phyloP scores from a whole-genome alignment of 1,139 yeast genomes.

The Diutina siamensis region DNA sequence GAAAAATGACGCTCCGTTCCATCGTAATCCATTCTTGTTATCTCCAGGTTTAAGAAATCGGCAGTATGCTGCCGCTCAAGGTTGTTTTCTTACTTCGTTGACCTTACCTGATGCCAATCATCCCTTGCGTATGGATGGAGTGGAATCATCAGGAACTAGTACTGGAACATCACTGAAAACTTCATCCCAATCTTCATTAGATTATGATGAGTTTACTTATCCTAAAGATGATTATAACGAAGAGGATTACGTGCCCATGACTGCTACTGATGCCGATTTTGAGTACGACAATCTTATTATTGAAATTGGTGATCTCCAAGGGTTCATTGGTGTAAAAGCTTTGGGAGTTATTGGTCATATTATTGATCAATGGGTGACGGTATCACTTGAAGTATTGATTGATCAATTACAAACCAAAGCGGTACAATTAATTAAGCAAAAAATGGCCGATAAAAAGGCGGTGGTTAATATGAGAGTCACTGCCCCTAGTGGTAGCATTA shows the following conservation, averaged over 20 bases:
- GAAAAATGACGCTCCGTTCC: slow-evolving; percentile 73
- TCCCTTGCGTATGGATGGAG: background rate
- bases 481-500: background rate
- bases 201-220: slow-evolving; percentile 7
- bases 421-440: slow-evolving; percentile 28
- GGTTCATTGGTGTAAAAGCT: slow-evolving; percentile 20
- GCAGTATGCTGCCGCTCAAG: slow-evolving; percentile 34
- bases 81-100: slow-evolving; percentile 26
- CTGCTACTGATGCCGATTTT: slow-evolving; percentile 26
- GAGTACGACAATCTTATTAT: slow-evolving; percentile 47
- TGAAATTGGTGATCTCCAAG: slow-evolving; percentile 35
- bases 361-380: slow-evolving; percentile 16
- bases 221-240: slow-evolving; percentile 30
- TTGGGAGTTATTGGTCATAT: slow-evolving; percentile 21
- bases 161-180: background rate
- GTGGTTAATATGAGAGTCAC: background rate
- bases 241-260: slow-evolving; percentile 33
- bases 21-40: slow-evolving; percentile 63
- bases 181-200: background rate
- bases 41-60: slow-evolving; percentile 33
- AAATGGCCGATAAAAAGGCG: slow-evolving; percentile 10
- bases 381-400: slow-evolving; percentile 35
- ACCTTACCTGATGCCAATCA: slow-evolving; percentile 1
- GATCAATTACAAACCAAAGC: slow-evolving; percentile 60
- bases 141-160: background rate